Base-by-base conservation (phyloP, 371 early-diverging fungal genomes). In the Mucor saturninus region DNA sequence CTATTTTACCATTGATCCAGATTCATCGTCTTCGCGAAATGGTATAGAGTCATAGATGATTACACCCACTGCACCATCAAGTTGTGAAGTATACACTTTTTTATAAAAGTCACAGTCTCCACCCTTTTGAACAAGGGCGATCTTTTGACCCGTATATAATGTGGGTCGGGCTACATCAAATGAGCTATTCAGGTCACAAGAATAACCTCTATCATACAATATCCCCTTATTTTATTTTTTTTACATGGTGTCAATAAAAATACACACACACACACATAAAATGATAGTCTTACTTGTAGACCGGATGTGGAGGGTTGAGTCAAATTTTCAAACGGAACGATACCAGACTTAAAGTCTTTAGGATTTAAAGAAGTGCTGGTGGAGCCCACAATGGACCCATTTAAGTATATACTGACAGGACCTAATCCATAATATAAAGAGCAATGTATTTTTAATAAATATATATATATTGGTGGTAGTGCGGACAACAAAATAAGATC, bases 121-220 rank as follows among this genome's bases (percentile, higher is more conserved):
- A 31, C 68, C 65, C 9, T 71, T 68, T 35, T 63, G 56, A 2
- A 77, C 76, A 40, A 80, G 67, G 8, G 81, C 81, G 28, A 80
- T 80, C 59, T 76, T 79, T 31, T 54, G 65, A 48, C 65, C 67
- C 4, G 62, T 67, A 13, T 60, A 59, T 1, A 77, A 39, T 32
- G 56, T 29, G 11, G 75, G 72, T 28, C 35, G 56, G 9, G 54
- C 59, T 43, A 62, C 45, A 35, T 42, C 62, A 32, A 65, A 59
- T 9, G 65, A 56, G 46, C 61, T 57, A n/a, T 71, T 58, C 11
- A 58, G 30, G 55, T 69, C 67, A 58, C 81, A 80, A 46, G 77
- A 77, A 26, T 62, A 61, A 26, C 76, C 78, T 54, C 77, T 68
- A 62, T 80, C 77, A 50, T 80, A 80, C 6, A 80, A 42, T n/a